phyloP scores from a whole-genome alignment of 2,329 filamentous ascomycete species.

The Xylaria sp. region DNA sequence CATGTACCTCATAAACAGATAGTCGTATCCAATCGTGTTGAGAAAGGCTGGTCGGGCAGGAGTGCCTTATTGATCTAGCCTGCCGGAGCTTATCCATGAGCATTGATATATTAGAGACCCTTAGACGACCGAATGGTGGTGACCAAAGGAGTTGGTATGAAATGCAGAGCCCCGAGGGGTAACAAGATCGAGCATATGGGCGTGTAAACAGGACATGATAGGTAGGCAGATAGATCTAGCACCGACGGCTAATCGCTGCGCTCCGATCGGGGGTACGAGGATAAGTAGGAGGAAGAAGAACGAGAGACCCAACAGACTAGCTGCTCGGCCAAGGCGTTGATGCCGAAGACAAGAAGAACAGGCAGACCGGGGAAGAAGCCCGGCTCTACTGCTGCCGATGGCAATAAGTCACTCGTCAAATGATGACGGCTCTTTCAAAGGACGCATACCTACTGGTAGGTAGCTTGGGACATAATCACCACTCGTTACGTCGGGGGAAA shows the following conservation, averaged over 20 bases:
- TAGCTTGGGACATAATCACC: neutral
- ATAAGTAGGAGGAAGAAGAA: neutral
- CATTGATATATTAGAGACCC: neutral
- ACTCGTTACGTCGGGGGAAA: neutral
- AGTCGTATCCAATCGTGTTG: too few relatives aligned
- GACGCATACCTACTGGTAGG: neutral
- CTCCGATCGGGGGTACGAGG: neutral
- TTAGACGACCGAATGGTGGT: neutral
- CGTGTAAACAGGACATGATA: slow-evolving; percentile 4
- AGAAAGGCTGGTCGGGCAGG: neutral
- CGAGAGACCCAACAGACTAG: neutral
- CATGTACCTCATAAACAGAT: neutral
- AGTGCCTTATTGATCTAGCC: neutral
- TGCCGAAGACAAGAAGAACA: neutral
- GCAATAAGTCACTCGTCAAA: slow-evolving; percentile 10
- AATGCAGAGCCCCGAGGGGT: neutral
- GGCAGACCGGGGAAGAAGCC: neutral
- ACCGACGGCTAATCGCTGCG: neutral
- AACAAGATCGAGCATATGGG: slow-evolving; percentile 5
- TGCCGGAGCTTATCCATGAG: neutral
- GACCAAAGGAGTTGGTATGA: neutral
- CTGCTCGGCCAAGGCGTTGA: too few relatives aligned
- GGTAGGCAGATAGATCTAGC: neutral
- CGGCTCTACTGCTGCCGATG: slow-evolving; percentile 9
- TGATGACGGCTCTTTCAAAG: neutral